phyloP scores from a whole-genome alignment of 352 stramenopile species.

The Phytopythium cucurbitacearum region DNA sequence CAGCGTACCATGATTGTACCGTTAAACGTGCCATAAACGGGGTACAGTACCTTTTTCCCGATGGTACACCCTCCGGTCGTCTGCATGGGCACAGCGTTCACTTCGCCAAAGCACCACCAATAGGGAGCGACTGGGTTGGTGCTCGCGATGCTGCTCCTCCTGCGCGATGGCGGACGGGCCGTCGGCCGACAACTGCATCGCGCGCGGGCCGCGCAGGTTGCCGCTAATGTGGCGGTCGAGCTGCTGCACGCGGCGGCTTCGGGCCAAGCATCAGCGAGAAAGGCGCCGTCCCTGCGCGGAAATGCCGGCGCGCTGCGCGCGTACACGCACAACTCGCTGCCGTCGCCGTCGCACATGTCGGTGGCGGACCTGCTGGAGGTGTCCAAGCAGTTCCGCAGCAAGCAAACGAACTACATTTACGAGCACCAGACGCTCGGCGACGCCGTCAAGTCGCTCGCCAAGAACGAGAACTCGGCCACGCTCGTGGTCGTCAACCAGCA shows the following conservation, averaged over 20 bases:
- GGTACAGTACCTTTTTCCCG: no score
- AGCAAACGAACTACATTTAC: slow-evolving; percentile 70
- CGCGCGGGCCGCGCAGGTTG: slow-evolving; percentile 6
- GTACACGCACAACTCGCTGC: slow-evolving; percentile 17
- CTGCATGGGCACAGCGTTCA: background rate
- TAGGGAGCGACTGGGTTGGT: background rate
- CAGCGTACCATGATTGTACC: no score
- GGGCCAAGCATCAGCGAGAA: no score
- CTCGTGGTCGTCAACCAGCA: slow-evolving; percentile 68
- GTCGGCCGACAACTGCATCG: slow-evolving; percentile 11
- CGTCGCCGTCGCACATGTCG: slow-evolving; percentile 41
- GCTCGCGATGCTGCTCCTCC: slow-evolving; percentile 3
- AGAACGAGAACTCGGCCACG: slow-evolving; percentile 74
- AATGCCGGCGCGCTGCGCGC: background rate
- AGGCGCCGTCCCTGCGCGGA: no score
- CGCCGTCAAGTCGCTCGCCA: slow-evolving; percentile 54
- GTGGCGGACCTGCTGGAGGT: slow-evolving; percentile 70
- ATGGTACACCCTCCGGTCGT: no score
- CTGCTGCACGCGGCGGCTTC: background rate
- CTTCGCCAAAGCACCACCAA: background rate
- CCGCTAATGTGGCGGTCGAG: background rate
- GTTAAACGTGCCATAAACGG: no score
- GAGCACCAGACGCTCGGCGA: slow-evolving; percentile 59
- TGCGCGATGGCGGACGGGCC: background rate
- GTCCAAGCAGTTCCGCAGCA: slow-evolving; percentile 66